These are phyloP conservation scores for Microascus cirrosus DNA, from an alignment of 2,329 filamentous ascomycete species.

Conservation along the genomic window DNA sequence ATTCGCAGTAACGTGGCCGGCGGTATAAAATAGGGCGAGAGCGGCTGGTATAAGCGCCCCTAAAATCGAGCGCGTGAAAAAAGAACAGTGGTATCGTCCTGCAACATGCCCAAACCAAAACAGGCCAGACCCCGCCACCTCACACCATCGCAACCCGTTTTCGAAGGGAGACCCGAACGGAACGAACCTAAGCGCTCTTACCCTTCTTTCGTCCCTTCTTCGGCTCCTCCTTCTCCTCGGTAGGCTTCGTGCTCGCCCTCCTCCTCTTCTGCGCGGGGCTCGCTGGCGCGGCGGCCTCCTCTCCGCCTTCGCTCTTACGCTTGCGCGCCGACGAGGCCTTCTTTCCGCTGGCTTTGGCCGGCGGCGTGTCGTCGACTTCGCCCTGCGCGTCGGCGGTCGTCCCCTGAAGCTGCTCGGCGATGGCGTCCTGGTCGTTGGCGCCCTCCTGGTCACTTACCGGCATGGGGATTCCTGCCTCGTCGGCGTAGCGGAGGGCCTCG, in stretches of 20 bases:
- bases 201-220: slow-evolving; percentile 51
- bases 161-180: background rate
- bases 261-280: slow-evolving; percentile 56
- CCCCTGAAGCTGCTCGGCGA: slow-evolving; percentile 45
- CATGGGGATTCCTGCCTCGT: slow-evolving; percentile 42
- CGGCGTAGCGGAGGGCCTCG: slow-evolving; percentile 49
- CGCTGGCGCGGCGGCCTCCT: slow-evolving; percentile 28
- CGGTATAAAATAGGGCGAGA: background rate
- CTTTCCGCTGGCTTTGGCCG: slow-evolving; percentile 45
- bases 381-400: slow-evolving; percentile 23
- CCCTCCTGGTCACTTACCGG: slow-evolving; percentile 33
- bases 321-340: slow-evolving; percentile 38
- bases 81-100: background rate
- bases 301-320: slow-evolving; percentile 34
- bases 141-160: background rate
- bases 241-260: slow-evolving; percentile 42
- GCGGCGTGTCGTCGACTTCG: slow-evolving; percentile 31
- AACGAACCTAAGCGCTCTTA: slow-evolving; percentile 15
- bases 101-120: background rate
- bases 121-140: background rate
- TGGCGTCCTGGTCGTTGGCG: slow-evolving; percentile 42
- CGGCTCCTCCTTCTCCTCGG: slow-evolving; percentile 43
- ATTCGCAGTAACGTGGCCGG: background rate
- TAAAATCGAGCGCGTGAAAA: background rate
- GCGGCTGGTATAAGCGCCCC: background rate